Percentiles rank a stretch among this genome's conserved stretches.
Conservation (phyloP, 306 rosid genomes). For the Malus sylvestris region DNA sequence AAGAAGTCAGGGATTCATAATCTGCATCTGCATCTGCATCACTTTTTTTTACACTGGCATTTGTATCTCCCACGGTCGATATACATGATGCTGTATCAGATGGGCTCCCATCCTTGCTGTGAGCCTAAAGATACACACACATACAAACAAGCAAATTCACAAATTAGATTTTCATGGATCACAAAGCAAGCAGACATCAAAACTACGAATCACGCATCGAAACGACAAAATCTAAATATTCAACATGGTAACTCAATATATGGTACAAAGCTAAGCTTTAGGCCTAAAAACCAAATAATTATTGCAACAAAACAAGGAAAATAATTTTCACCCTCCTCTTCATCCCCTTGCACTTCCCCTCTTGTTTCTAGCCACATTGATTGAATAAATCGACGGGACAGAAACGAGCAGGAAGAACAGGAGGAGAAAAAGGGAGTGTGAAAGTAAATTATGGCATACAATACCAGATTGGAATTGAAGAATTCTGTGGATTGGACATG, state of each 20-base stretch:
- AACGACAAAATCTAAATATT: neutral
- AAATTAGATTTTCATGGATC: neutral
- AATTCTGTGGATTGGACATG: conserved; percentile 4
- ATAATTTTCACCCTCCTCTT: too few relatives aligned
- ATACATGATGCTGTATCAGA: conserved; percentile 64
- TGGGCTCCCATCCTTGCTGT: conserved; percentile 46
- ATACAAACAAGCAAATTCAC: neutral
- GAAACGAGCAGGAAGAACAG: neutral
- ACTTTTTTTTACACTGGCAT: conserved; percentile 36
- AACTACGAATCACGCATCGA: neutral
- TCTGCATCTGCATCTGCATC: conserved; percentile 54
- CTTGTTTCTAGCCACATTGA: too few relatives aligned
- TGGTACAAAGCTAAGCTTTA: neutral
- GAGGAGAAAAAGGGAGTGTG: too few relatives aligned
- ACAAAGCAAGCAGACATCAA: neutral
- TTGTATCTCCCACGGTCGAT: conserved; percentile 49
- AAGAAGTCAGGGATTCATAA: conserved; percentile 21
- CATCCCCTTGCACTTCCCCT: too few relatives aligned
- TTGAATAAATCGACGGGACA: neutral
- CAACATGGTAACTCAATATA: neutral
- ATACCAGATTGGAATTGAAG: conserved; percentile 10
- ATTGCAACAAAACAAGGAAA: neutral
- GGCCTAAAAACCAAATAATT: neutral
- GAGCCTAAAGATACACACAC: conserved; percentile 31
- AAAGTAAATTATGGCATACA: neutral